These are phyloP conservation scores for Blumeria graminis DNA, from an alignment of 2,329 filamentous ascomycete genomes.

Conservation along the genomic window DNA sequence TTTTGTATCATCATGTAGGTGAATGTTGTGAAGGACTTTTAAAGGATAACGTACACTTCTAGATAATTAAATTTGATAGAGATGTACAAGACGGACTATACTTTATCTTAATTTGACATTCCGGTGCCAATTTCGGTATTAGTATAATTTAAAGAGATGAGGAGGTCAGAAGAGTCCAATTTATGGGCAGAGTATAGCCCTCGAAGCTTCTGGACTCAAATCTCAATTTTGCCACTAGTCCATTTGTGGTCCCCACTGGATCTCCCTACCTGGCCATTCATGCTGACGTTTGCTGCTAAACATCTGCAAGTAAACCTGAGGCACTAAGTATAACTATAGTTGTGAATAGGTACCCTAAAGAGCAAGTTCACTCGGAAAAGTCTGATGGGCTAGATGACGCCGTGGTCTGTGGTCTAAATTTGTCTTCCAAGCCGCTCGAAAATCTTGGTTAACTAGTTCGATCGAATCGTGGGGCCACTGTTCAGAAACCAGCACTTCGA, in stretches of 20 bases:
- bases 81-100: background rate
- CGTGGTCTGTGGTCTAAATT: no score
- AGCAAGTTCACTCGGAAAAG: no score
- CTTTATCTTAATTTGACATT: background rate
- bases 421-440: no score
- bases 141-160: background rate
- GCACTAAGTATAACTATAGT: no score
- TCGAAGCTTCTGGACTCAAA: background rate
- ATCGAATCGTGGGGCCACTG: no score
- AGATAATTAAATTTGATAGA: background rate
- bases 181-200: background rate
- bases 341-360: no score
- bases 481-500: no score
- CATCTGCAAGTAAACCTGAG: no score
- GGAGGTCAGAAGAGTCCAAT: background rate
- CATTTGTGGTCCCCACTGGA: background rate
- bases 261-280: no score
- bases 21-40: background rate
- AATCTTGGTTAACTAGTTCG: no score
- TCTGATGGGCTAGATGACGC: no score
- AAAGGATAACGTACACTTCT: background rate
- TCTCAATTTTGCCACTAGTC: background rate
- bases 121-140: background rate
- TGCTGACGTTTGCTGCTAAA: no score
- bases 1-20: slow-evolving; percentile 10